Base-by-base conservation (phyloP, 106 monocot species). In the Platanthera zijinensis region DNA sequence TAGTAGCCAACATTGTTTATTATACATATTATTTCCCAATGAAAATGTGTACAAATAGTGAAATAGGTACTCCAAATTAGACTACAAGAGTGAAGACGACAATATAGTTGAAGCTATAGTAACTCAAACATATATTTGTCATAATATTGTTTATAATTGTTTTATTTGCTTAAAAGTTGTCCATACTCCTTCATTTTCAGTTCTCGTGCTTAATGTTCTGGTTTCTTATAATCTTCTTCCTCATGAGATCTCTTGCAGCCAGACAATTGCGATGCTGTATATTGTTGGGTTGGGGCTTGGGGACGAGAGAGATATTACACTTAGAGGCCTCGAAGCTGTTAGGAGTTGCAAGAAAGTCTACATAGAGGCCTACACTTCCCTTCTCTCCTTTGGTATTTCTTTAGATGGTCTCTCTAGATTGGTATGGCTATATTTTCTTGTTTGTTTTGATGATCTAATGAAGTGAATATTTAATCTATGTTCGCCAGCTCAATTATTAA, bases 321-420 rank as follows among this genome's bases (percentile, higher is more conserved):
- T 95, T 30, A 74, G 80, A 64, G 95, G 90, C 9, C 92, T 95
- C 15, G 90, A 95, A 48, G 92, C 86, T 15, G 85, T 95, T 11
- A 77, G 73, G 39, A 80, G 78, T 56, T 92, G 84, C 75, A 14
- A 32, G 69, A 88, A 80, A 63, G 83, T 95, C 61, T 95, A 92
- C 78, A 46, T 95, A 3, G 95, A 95, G 73, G 90, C 95, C 49
- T 95, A 95, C 85, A 95, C 95, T 28, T 95, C 92, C 18, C 88
- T 95, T 19, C 92, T 95, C 48, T 92, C 92, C 54, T 92, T 92
- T 50, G 95, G 95, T 52, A 70, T 92, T 48, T 78, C 89, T 59
- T 73, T 84, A 18, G 82, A 86, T 61, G 87, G 89, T 51, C 82
- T 95, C 76, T 86, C 83, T 78, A 81, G 61, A 52, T 51, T 95